These are phyloP conservation scores for Daedaleopsis sinensis DNA, from an alignment of 768 basidiomycete genomes.

Conservation along the genomic window DNA sequence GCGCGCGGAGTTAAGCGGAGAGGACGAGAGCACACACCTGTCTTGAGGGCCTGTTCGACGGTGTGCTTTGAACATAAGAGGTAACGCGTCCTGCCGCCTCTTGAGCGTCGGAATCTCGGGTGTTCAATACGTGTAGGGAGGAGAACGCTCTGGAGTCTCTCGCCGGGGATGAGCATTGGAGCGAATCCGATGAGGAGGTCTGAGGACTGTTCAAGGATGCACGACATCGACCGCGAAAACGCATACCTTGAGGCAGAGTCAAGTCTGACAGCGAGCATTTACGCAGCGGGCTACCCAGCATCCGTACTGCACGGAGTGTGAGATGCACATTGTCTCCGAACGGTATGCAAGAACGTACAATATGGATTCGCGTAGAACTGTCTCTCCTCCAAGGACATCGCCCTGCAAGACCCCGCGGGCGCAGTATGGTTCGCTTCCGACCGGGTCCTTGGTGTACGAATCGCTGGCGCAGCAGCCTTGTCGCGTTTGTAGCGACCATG, in stretches of 20 bases:
- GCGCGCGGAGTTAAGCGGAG: not conserved
- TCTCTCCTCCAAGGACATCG: constrained; percentile 66
- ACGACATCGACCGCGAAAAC: not conserved
- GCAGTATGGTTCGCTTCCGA: constrained; percentile 4
- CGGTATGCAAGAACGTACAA: constrained; percentile 43
- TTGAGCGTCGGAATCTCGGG: constrained; percentile 54
- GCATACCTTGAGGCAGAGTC: constrained; percentile 60
- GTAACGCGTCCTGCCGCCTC: constrained; percentile 51
- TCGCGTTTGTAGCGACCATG: constrained; percentile 47
- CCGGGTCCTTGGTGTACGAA: constrained; percentile 35
- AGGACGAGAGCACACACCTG: constrained; percentile 33
- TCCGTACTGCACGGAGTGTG: constrained; percentile 49
- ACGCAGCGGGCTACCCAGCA: constrained; percentile 69
- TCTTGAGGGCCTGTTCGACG: constrained; percentile 41
- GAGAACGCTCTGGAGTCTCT: constrained; percentile 29
- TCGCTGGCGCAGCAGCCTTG: constrained; percentile 56
- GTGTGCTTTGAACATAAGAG: constrained; percentile 62
- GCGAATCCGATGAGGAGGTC: constrained; percentile 71
- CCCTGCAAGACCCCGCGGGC: constrained; percentile 39
- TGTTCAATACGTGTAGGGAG: constrained; percentile 71
- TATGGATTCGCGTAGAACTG: constrained; percentile 79
- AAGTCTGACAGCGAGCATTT: constrained; percentile 52
- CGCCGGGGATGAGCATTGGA: constrained; percentile 44
- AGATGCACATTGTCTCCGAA: not conserved
- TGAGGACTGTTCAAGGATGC: constrained; percentile 28